These are phyloP conservation scores for Camelina sativa DNA, from an alignment of 345 rosid species.

Conservation along the genomic window DNA sequence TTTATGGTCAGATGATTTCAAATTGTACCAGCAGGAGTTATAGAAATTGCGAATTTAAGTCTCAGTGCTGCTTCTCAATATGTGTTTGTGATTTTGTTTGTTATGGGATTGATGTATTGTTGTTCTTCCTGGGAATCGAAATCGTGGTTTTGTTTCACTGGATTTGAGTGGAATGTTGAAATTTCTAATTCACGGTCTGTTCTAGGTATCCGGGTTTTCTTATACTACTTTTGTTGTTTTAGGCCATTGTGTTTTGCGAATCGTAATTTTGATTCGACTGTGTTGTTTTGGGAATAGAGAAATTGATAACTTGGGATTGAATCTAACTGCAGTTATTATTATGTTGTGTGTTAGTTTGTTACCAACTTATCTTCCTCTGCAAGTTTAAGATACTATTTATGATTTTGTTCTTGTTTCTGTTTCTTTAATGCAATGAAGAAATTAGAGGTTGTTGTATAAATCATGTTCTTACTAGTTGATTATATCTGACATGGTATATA, in stretches of 20 bases:
- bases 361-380: constrained; percentile 8
- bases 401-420: neutral
- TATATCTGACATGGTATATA: neutral
- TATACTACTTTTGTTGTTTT: neutral
- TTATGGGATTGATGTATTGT: neutral
- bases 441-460: neutral
- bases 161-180: constrained; percentile 17
- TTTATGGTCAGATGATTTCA: no score
- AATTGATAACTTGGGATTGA: constrained; percentile 11
- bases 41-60: no score
- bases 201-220: neutral
- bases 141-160: neutral
- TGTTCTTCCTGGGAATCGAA: constrained; percentile 14
- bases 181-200: constrained; percentile 16
- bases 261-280: neutral
- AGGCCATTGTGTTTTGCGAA: neutral
- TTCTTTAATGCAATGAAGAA: neutral
- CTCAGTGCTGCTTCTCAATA: no score
- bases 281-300: neutral
- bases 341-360: neutral
- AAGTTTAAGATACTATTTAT: neutral
- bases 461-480: neutral
- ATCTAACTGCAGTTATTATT: neutral
- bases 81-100: neutral
- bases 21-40: no score